Evolutionary conservation across 2,329 filamentous ascomycete species (phyloP).

Genomic region (Fusarium lyarnte): DNA sequence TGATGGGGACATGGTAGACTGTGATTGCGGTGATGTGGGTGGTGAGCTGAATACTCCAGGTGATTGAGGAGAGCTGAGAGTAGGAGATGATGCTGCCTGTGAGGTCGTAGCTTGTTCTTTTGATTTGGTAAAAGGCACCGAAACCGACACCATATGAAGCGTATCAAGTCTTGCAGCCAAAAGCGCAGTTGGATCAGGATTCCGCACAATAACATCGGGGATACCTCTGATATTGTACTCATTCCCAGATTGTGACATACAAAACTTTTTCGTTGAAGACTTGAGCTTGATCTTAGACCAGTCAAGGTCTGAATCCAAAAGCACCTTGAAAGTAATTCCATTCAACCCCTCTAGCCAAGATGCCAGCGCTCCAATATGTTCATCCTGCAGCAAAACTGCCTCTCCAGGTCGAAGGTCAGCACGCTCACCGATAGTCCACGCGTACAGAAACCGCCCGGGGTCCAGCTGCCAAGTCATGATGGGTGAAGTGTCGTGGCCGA

Average conservation of each 20-base stretch:
- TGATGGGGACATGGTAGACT: neutral
- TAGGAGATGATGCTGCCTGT: neutral
- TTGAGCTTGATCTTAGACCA: neutral
- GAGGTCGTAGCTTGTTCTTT: neutral
- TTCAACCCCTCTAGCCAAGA: neutral
- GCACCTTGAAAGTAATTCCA: neutral
- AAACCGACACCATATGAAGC: neutral
- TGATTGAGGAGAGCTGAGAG: neutral
- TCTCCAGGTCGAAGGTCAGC: neutral
- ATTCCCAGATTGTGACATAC: neutral
- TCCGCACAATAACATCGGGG: neutral
- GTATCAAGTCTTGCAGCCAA: neutral
- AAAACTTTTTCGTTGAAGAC: neutral
- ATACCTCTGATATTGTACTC: neutral
- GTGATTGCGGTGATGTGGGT: neutral
- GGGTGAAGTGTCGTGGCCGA: neutral
- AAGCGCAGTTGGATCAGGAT: neutral
- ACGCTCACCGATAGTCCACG: neutral
- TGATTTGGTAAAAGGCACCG: neutral
- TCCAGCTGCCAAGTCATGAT: neutral
- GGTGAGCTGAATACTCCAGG: neutral
- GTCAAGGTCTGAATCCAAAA: neutral
- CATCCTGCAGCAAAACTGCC: neutral
- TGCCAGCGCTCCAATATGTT: neutral
- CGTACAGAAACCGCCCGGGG: neutral